Evolutionary conservation across 169 alveolate genomes (phyloP), one percentile per base, ranked within the genome.

Genomic region (Cryptosporidium parvum): DNA sequence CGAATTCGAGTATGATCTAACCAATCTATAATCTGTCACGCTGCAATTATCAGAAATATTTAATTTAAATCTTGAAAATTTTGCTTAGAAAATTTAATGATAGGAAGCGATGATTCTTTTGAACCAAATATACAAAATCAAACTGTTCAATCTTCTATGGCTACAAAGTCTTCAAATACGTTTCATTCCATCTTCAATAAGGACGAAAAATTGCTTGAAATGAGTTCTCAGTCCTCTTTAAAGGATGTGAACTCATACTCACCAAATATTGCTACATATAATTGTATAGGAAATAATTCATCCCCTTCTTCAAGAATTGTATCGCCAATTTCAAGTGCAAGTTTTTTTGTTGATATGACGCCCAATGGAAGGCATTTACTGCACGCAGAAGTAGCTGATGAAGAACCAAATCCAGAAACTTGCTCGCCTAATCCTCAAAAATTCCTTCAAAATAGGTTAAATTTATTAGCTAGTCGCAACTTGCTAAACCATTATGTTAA

Each of bases 341-440:
- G 89, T 31, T 31, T 80, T 59, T 59, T 80, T 80, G 75, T 80
- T 3, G 89, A 80, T 80, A 80, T 80, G 73, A 80, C 89, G 23
- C 89, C 89, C 9, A 80, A 80, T 62, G 89, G 89, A 6, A 80
- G 70, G 37, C 73, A 80, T 48, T 53, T 31, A 16, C 51, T 62
- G 5, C 75, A 80, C 44, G 75, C 89, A 31, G 89, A 80, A 62
- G 39, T 80, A 31, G 89, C 89, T n/a, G 89, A 80, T 48, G 89
- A 80, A 42, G 89, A 80, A 62, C 89, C 89, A 3, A 80, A 80
- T 39, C 89, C 89, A 1, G 89, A 80, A 18, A 80, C 89, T n/a
- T 59, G 73, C 42, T 80, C 89, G 9, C 89, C 89, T 9, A 80
- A 80, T 42, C 89, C 89, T 3, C 73, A 65, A 1, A 21, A 18